Conservation (phyloP, 164 flowering plant species). For the Berberis vulgaris region DNA sequence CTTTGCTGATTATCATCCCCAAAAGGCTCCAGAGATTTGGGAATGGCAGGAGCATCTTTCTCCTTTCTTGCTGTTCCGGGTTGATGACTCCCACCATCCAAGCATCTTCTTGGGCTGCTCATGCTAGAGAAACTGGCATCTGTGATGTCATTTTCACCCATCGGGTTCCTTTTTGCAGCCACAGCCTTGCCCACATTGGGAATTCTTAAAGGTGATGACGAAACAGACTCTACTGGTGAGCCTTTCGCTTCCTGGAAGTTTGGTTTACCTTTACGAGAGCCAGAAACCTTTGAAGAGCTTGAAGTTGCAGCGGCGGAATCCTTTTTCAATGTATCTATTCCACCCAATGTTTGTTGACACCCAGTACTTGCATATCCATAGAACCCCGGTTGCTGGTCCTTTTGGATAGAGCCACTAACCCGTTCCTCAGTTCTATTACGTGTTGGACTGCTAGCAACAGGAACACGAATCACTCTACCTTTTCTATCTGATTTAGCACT, state of each 20-base stretch:
- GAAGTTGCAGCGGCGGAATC: slow-evolving; percentile 75
- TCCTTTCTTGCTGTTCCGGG: slow-evolving; percentile 34
- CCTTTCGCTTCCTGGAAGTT: slow-evolving; percentile 57
- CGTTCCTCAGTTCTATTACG: slow-evolving; percentile 19
- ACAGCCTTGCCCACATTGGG: slow-evolving; percentile 41
- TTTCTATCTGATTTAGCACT: slow-evolving; percentile 16
- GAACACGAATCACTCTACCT: slow-evolving; percentile 14
- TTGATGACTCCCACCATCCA: slow-evolving; percentile 43
- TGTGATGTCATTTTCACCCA: slow-evolving; percentile 32
- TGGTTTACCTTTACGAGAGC: slow-evolving; percentile 53
- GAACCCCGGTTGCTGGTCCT: slow-evolving; percentile 24
- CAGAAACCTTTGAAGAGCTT: slow-evolving; percentile 90
- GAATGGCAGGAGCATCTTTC: slow-evolving; percentile 16
- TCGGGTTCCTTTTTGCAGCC: slow-evolving; percentile 15
- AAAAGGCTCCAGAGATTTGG: slow-evolving; percentile 28
- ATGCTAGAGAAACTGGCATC: slow-evolving; percentile 18
- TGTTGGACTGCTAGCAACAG: slow-evolving; percentile 14
- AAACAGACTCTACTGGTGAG: slow-evolving; percentile 95
- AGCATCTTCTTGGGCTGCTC: slow-evolving; percentile 38
- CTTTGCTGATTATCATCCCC: slow-evolving; percentile 26
- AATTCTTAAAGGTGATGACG: slow-evolving; percentile 80
- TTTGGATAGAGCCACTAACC: slow-evolving; percentile 13
- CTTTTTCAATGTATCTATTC: slow-evolving; percentile 37
- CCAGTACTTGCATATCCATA: slow-evolving; percentile 14
- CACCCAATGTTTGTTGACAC: slow-evolving; percentile 32